Evolutionary conservation across 768 basidiomycete species (phyloP).

Genomic region (Steccherinum ochraceum): DNA sequence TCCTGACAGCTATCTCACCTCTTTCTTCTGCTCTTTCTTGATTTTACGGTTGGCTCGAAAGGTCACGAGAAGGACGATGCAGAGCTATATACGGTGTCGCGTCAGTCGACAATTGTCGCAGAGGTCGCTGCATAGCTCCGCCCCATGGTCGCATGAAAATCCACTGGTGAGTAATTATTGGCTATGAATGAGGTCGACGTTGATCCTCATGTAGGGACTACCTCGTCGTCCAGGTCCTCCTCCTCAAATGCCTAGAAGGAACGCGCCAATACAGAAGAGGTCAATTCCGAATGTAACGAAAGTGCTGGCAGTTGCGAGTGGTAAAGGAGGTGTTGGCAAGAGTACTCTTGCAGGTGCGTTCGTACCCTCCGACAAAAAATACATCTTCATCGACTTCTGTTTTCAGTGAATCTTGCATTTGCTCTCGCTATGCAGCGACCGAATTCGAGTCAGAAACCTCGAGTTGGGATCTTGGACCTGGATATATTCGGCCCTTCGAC

Average conservation of each 20-base stretch:
- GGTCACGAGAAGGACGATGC: too few species aligned
- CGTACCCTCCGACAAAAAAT: not conserved
- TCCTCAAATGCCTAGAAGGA: slow-evolving; percentile 57
- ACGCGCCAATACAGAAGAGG: slow-evolving; percentile 47
- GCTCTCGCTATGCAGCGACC: slow-evolving; percentile 48
- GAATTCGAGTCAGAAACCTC: slow-evolving; percentile 32
- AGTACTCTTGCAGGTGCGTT: slow-evolving; percentile 81
- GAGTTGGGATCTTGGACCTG: slow-evolving; percentile 86
- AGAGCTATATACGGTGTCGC: too few species aligned
- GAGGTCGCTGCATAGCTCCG: slow-evolving; percentile 22
- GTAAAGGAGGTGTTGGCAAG: slow-evolving; percentile 96
- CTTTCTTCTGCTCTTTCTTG: too few species aligned
- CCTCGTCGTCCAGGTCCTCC: slow-evolving; percentile 22
- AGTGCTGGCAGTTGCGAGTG: slow-evolving; percentile 81
- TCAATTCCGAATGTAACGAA: slow-evolving; percentile 68
- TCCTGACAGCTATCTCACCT: too few species aligned
- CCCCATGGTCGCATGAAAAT: slow-evolving; percentile 40
- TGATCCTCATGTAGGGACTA: slow-evolving; percentile 17
- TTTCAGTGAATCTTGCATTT: slow-evolving; percentile 74
- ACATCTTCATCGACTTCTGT: not conserved
- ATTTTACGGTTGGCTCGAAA: too few species aligned
- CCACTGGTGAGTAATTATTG: slow-evolving; percentile 37
- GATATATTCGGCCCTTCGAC: slow-evolving; percentile 95
- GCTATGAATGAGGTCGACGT: not conserved
- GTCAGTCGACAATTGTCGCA: too few species aligned